Evolutionary conservation across 768 basidiomycete species (phyloP).

Genomic region (Rhodotorula toruloides): DNA sequence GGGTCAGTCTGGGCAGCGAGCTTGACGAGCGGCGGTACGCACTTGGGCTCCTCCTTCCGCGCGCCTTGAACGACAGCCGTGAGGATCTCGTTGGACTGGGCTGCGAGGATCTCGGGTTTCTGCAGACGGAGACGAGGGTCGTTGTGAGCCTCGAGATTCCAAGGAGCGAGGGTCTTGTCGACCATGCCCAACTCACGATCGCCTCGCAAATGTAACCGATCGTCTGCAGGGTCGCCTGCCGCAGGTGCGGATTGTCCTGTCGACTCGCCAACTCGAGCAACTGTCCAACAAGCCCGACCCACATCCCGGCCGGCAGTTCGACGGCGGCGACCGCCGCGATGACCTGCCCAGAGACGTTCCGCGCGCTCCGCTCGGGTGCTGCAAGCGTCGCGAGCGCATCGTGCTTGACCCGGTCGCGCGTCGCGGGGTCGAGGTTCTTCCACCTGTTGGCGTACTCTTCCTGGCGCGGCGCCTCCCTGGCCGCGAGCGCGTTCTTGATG

Average conservation of each 20-base stretch:
- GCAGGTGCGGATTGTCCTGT: slow-evolving; percentile 56
- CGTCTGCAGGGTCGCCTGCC: slow-evolving; percentile 82
- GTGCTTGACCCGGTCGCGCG: slow-evolving; percentile 78
- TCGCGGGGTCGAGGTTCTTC: slow-evolving; percentile 62
- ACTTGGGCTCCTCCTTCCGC: slow-evolving; percentile 80
- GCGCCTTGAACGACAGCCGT: slow-evolving; percentile 98
- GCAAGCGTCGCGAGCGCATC: slow-evolving; percentile 75
- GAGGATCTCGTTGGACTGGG: slow-evolving; percentile 91
- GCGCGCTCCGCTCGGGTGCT: slow-evolving; percentile 65
- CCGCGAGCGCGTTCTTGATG: slow-evolving; percentile 87
- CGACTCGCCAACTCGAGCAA: slow-evolving; percentile 82
- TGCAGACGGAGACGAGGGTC: slow-evolving; percentile 46
- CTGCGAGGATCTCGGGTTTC: slow-evolving; percentile 86
- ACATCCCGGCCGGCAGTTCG: slow-evolving; percentile 72
- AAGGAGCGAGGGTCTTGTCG: background rate
- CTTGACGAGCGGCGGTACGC: background rate
- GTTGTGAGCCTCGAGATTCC: slow-evolving; percentile 13
- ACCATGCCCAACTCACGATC: slow-evolving; percentile 61
- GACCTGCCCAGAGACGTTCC: slow-evolving; percentile 84
- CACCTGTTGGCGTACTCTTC: slow-evolving; percentile 71
- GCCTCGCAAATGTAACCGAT: slow-evolving; percentile 97
- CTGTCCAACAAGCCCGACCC: slow-evolving; percentile 83
- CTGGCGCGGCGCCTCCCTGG: slow-evolving; percentile 82
- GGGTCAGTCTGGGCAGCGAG: background rate
- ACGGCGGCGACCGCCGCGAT: slow-evolving; percentile 89